These are phyloP conservation scores for Eimeria maxima DNA, from an alignment of 169 alveolate genomes.

Conservation along the genomic window DNA sequence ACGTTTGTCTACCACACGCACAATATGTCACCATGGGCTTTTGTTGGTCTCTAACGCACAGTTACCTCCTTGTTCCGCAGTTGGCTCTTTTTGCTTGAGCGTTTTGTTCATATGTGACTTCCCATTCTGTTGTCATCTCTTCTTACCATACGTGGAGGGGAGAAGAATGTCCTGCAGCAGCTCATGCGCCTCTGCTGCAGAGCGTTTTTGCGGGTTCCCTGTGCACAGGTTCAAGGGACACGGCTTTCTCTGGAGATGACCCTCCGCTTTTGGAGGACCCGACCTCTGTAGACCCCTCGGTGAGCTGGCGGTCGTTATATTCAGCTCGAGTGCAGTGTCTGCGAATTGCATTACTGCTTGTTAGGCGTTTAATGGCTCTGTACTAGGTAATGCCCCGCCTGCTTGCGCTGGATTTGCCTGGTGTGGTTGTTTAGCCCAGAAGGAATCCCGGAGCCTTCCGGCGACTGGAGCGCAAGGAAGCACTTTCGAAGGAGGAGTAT, in stretches of 20 bases:
- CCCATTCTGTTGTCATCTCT: neutral
- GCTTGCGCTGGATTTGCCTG: neutral
- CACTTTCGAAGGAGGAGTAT: neutral
- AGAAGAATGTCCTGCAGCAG: neutral
- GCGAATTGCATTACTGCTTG: neutral
- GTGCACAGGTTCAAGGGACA: conserved; percentile 19
- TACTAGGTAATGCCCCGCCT: neutral
- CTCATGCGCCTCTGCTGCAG: neutral
- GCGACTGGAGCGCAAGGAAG: neutral
- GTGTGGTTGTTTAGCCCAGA: neutral
- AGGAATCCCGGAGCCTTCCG: neutral
- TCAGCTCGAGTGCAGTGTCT: neutral
- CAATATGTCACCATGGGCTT: neutral
- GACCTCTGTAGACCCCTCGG: neutral
- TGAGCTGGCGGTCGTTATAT: neutral
- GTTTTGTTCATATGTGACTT: neutral
- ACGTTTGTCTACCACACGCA: neutral
- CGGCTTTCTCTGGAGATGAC: conserved; percentile 3
- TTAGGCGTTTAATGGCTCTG: neutral
- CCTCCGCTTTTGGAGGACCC: neutral
- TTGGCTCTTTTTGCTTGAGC: neutral
- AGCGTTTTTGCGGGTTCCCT: neutral
- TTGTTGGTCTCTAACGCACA: neutral
- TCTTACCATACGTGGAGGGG: neutral
- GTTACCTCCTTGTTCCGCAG: neutral